Evolutionary conservation across 2,329 filamentous ascomycete species (phyloP), one percentile per base, ranked within the genome.

Genomic region (Penicillium sp.): DNA sequence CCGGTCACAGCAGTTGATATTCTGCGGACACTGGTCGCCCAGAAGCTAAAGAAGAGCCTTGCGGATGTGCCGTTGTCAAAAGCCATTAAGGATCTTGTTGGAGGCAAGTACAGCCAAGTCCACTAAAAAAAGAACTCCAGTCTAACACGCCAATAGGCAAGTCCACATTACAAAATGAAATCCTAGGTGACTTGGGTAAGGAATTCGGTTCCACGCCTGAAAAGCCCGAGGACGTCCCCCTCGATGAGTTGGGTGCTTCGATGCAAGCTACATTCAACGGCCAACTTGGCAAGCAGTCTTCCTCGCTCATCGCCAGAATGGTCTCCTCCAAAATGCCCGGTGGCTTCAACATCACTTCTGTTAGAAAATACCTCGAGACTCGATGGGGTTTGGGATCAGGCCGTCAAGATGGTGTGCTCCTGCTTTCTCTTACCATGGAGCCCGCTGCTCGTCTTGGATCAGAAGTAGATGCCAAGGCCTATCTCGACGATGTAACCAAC

Each of bases 221-320:
- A 75, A 97, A 97, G 80, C 93, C 94, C 50, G 94, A 99, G 84
- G 94, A 99, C 75, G 95, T 89, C 42, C 94, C 94, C 60, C 82
- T 99, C 43, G 94, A 99, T 74, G 94, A 99, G 78, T 84, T 99
- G 57, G 90, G 92, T 80, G 91, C 90, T 52, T 82, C 94, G 9
- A 96, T 99, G 89, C 94, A 99, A 78, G 88, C 90, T 44, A 97
- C 93, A n/a, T 99, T 99, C 79, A 94, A 97, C 77, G 94, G 94
- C 66, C 93, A 96, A 78, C 86, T 99, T 59, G 94, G 94, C 75
- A 99, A 99, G 79, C 92, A 97, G 67, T 96, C 94, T 0, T 88
- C 90, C 51, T 95, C 92, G 3, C 84, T 99, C 55, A 88, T 99
- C 73, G 94, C 94, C 47, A 88, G 94, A 65, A 81, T 99, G 73